Percentiles rank a stretch among this genome's conserved stretches.
Evolutionary conservation across 768 basidiomycete species (phyloP).

Genomic region (Boletus insuetus): DNA sequence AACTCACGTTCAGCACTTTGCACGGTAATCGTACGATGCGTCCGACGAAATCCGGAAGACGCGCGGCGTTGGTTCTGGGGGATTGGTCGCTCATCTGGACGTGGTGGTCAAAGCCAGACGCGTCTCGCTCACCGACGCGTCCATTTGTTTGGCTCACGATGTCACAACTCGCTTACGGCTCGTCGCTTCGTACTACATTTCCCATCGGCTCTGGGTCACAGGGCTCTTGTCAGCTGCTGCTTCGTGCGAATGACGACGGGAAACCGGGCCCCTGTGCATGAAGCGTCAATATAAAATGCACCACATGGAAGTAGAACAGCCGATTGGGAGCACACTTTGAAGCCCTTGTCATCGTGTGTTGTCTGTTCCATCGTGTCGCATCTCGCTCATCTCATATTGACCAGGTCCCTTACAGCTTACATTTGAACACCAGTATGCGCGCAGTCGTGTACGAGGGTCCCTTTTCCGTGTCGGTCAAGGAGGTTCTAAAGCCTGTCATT

Average conservation of each 20-base stretch:
- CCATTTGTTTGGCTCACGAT: slow-evolving; percentile 2
- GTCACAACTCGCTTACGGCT: neutral
- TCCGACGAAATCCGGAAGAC: slow-evolving; percentile 49
- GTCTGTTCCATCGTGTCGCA: no score
- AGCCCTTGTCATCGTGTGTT: no score
- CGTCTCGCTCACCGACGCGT: slow-evolving; percentile 14
- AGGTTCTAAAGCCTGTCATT: slow-evolving; percentile 3
- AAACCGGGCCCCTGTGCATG: no score
- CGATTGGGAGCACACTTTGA: no score
- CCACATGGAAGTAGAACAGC: no score
- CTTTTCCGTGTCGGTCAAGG: neutral
- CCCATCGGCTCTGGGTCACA: no score
- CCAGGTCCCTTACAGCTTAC: no score
- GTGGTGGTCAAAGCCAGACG: slow-evolving; percentile 2
- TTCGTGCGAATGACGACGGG: neutral
- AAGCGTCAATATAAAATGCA: no score
- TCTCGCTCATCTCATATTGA: no score
- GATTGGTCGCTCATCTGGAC: slow-evolving; percentile 28
- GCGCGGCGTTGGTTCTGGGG: slow-evolving; percentile 62
- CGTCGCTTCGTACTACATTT: no score
- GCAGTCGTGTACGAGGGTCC: slow-evolving; percentile 4
- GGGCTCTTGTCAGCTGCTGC: neutral
- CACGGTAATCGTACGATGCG: slow-evolving; percentile 60
- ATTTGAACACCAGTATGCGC: no score
- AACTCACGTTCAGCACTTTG: slow-evolving; percentile 53